Evolutionary conservation across 1,284 basidiomycete genomes (phyloP).

Genomic region (Ceratorhiza oryzae-sativae): DNA sequence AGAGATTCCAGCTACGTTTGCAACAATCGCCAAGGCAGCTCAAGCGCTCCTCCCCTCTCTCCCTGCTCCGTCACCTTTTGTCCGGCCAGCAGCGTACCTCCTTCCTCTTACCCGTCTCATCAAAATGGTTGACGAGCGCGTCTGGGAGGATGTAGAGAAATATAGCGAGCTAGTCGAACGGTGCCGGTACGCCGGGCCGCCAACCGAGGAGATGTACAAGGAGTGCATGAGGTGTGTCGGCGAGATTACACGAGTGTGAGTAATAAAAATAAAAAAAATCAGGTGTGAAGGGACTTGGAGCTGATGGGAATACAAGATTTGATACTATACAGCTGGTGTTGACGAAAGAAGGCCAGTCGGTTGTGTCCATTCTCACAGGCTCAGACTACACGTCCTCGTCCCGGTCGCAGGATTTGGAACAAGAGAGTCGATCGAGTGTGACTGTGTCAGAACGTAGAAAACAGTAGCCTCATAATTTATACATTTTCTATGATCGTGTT

Average conservation of each 20-base stretch:
- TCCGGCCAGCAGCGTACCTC: slow-evolving; percentile 39
- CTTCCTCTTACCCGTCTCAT: slow-evolving; percentile 29
- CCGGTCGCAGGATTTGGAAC: not conserved
- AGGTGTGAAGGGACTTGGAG: not conserved
- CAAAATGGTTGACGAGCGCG: slow-evolving; percentile 27
- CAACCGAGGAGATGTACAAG: slow-evolving; percentile 43
- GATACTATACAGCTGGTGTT: slow-evolving; percentile 22
- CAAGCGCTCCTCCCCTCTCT: slow-evolving; percentile 41
- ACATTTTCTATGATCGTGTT: not conserved
- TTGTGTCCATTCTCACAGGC: slow-evolving; percentile 7
- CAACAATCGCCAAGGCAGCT: slow-evolving; percentile 32
- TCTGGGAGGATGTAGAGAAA: slow-evolving; percentile 27
- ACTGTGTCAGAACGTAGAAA: slow-evolving; percentile 17
- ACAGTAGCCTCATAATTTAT: not conserved
- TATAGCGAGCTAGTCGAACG: slow-evolving; percentile 41
- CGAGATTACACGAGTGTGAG: slow-evolving; percentile 40
- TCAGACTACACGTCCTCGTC: slow-evolving; percentile 18
- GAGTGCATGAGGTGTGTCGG: slow-evolving; percentile 44
- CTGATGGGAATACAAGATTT: not conserved
- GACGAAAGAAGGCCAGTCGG: slow-evolving; percentile 28
- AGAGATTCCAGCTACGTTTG: slow-evolving; percentile 41
- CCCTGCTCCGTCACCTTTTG: slow-evolving; percentile 37
- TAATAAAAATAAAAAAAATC: not conserved
- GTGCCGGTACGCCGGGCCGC: slow-evolving; percentile 42
- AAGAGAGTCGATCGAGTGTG: slow-evolving; percentile 3